These are phyloP conservation scores for Trametes versicolor DNA, from an alignment of 1,284 basidiomycete genomes.

Conservation along the genomic window DNA sequence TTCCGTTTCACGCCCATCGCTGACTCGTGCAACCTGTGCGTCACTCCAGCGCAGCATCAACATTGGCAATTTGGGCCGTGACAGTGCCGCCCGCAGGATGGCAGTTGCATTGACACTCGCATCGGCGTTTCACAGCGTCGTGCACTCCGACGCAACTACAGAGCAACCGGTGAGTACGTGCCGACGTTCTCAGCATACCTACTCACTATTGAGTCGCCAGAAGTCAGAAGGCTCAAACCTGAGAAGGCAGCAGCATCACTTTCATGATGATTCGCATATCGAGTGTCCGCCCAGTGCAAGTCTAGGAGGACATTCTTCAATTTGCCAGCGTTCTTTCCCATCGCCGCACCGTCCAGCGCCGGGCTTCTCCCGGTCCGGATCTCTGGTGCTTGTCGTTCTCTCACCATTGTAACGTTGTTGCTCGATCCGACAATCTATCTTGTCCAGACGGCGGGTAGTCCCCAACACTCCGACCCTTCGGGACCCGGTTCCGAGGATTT, in stretches of 20 bases:
- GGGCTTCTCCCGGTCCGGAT: conserved; percentile 1
- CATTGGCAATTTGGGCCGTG: background rate
- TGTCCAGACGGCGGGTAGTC: conserved; percentile 1
- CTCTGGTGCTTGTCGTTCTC: background rate
- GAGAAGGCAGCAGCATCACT: too few relatives aligned
- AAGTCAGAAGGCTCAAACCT: too few relatives aligned
- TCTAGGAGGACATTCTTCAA: background rate
- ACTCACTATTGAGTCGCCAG: too few relatives aligned
- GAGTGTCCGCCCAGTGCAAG: background rate
- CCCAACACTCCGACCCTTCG: background rate
- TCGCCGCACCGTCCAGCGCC: background rate
- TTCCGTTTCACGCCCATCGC: background rate
- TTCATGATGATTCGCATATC: background rate
- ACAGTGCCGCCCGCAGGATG: background rate
- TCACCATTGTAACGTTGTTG: background rate
- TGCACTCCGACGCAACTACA: background rate
- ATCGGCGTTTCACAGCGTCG: conserved; percentile 1
- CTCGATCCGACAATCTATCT: conserved; percentile 2
- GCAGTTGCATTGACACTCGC: background rate
- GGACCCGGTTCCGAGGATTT: conserved; percentile 9
- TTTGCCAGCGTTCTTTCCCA: background rate
- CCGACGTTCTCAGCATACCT: too few relatives aligned
- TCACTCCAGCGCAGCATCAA: background rate
- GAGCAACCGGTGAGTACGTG: background rate
- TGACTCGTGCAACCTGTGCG: background rate